Evolutionary conservation across 2,329 filamentous ascomycete genomes (phyloP).

Genomic region (Diaporthe ampelina): DNA sequence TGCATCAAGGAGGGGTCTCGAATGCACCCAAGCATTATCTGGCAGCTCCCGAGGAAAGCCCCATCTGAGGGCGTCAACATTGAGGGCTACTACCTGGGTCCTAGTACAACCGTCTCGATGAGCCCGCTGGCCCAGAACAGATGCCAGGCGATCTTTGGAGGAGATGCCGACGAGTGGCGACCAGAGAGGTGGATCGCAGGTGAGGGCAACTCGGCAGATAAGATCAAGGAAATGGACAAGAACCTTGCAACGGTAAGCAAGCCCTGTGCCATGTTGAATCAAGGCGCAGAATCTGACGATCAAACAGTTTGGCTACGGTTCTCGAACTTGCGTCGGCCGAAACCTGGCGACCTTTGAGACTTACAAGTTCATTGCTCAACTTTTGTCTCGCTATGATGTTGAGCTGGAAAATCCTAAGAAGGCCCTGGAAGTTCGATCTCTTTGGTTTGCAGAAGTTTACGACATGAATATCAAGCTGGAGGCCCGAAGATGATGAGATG

Average conservation of each 20-base stretch:
- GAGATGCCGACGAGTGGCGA: background rate
- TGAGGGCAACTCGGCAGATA: background rate
- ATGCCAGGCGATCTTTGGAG: background rate
- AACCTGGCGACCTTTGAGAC: conserved; percentile 4
- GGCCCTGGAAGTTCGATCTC: background rate
- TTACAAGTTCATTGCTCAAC: conserved; percentile 3
- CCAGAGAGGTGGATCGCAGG: conserved; percentile 13
- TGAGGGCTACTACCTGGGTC: background rate
- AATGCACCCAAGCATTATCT: background rate
- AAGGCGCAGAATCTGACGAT: background rate
- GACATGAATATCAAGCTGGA: conserved; percentile 2
- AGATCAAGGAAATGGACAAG: conserved; percentile 21
- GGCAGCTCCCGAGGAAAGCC: conserved; percentile 15
- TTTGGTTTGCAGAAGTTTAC: conserved; percentile 19
- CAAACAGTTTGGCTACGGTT: background rate
- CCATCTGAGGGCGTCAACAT: background rate
- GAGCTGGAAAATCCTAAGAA: background rate
- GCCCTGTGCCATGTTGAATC: too few relatives aligned
- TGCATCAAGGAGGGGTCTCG: conserved; percentile 6
- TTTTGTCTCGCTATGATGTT: conserved; percentile 1
- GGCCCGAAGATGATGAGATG: background rate
- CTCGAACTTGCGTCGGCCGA: background rate
- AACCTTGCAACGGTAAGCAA: background rate
- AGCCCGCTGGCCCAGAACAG: conserved; percentile 4
- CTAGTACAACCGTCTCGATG: background rate